These are phyloP conservation scores for Botrytis deweyae DNA, from an alignment of 2,329 filamentous ascomycete genomes.

Conservation along the genomic window DNA sequence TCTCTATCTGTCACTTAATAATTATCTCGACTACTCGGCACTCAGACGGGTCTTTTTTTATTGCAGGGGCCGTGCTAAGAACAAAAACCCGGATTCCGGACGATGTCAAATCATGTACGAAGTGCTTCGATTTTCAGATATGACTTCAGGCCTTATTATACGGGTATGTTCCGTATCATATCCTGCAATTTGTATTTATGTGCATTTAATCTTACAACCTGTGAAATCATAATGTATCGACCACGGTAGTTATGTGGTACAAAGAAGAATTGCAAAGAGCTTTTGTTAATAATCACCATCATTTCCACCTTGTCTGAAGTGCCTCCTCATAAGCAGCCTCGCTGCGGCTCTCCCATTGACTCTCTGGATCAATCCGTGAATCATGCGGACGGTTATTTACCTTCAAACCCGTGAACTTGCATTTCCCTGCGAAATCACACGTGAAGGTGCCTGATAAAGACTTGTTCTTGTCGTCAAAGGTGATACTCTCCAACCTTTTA, in stretches of 20 bases:
- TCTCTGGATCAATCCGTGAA: slow-evolving; percentile 23
- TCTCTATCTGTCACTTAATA: slow-evolving; percentile 1
- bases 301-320: slow-evolving; percentile 18
- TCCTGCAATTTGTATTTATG: not conserved
- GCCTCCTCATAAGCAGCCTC: slow-evolving; percentile 25
- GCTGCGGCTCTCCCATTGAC: slow-evolving; percentile 23
- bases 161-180: no score
- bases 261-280: not conserved
- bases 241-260: not conserved
- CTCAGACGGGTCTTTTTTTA: not conserved
- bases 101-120: not conserved
- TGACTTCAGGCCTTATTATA: not conserved
- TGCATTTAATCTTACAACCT: not conserved
- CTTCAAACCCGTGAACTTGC: slow-evolving; percentile 27
- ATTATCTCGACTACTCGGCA: not conserved
- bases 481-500: slow-evolving; percentile 18
- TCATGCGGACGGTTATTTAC: not conserved
- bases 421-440: slow-evolving; percentile 17
- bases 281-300: slow-evolving; percentile 2
- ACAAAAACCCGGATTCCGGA: not conserved
- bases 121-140: not conserved
- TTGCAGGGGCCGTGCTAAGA: not conserved
- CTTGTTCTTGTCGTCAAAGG: slow-evolving; percentile 26
- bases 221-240: not conserved
- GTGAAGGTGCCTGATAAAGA: slow-evolving; percentile 26